phyloP scores from a whole-genome alignment of 441 rosid species.

The Mallotus japonicus region DNA sequence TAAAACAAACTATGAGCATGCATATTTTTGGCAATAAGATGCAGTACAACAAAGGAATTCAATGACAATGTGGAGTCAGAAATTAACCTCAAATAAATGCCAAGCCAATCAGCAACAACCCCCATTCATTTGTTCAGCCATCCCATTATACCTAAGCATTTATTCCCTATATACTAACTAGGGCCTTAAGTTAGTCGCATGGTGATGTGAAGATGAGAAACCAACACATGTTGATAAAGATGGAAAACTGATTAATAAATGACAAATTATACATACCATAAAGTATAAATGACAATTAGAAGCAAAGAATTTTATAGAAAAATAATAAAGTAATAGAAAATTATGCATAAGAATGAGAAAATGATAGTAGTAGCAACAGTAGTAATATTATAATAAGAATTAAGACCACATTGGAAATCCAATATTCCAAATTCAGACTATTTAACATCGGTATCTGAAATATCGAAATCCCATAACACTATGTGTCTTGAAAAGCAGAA shows the following conservation, averaged over 20 bases:
- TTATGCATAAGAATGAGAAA: not conserved
- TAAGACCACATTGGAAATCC: slow-evolving; percentile 7
- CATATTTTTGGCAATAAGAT: not conserved
- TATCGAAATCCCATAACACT: slow-evolving; percentile 15
- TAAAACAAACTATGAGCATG: not conserved
- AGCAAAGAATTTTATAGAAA: not conserved
- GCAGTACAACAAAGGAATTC: not conserved
- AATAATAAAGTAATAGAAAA: not conserved
- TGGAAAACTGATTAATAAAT: not conserved
- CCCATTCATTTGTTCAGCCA: slow-evolving; percentile 9
- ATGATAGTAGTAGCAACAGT: not conserved
- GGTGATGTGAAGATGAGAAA: slow-evolving; percentile 10
- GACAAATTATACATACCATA: slow-evolving; percentile 4
- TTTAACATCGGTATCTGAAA: slow-evolving; percentile 19
- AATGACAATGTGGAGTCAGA: slow-evolving; percentile 11
- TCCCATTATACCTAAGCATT: slow-evolving; percentile 8
- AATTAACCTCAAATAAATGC: slow-evolving; percentile 10
- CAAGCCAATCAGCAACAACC: slow-evolving; percentile 7
- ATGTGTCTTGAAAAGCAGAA: slow-evolving; percentile 14
- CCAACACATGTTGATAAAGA: slow-evolving; percentile 2
- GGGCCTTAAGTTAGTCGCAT: slow-evolving; percentile 1
- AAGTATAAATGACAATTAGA: slow-evolving; percentile 12
- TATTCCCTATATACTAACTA: not conserved
- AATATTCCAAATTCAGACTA: slow-evolving; percentile 18
- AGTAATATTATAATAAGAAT: not conserved